These are phyloP conservation scores for Sugiyamaella pinicola DNA, from an alignment of 1,139 yeast genomes.

Conservation along the genomic window DNA sequence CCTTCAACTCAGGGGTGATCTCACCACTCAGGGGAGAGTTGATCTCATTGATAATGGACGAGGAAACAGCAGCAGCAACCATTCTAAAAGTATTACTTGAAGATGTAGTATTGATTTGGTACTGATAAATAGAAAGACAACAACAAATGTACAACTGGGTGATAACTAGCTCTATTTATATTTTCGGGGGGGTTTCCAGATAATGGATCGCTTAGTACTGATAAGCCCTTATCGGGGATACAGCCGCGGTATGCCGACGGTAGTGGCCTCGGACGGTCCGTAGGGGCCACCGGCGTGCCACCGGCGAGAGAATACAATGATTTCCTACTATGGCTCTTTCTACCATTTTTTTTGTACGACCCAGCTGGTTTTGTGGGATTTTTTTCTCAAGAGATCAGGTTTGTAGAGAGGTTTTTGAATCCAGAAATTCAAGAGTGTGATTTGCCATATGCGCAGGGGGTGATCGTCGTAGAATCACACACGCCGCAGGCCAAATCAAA, in stretches of 20 bases:
- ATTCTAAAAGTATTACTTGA: not conserved
- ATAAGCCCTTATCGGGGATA: constrained; percentile 8
- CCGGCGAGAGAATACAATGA: not conserved
- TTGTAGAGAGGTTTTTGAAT: too few relatives aligned
- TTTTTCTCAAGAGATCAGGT: too few relatives aligned
- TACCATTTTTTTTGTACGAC: too few relatives aligned
- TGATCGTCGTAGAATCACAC: too few relatives aligned
- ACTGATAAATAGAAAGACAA: not conserved
- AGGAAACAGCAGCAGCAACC: constrained; percentile 6
- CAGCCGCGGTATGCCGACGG: constrained; percentile 15
- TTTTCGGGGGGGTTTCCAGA: not conserved
- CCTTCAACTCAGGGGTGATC: constrained; percentile 6
- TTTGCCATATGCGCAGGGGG: constrained; percentile 2
- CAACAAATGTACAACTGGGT: not conserved
- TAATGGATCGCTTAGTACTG: not conserved
- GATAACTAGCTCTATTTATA: not conserved
- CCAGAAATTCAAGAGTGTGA: too few relatives aligned
- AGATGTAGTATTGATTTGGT: not conserved
- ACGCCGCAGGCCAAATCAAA: constrained; percentile 1
- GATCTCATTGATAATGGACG: not conserved
- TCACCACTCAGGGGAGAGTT: not conserved
- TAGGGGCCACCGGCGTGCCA: not conserved
- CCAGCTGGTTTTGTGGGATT: too few relatives aligned
- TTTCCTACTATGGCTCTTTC: too few relatives aligned
- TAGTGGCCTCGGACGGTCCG: not conserved